phyloP scores from a whole-genome alignment of 768 basidiomycete genomes.

The Xerocomus spinulosus region DNA sequence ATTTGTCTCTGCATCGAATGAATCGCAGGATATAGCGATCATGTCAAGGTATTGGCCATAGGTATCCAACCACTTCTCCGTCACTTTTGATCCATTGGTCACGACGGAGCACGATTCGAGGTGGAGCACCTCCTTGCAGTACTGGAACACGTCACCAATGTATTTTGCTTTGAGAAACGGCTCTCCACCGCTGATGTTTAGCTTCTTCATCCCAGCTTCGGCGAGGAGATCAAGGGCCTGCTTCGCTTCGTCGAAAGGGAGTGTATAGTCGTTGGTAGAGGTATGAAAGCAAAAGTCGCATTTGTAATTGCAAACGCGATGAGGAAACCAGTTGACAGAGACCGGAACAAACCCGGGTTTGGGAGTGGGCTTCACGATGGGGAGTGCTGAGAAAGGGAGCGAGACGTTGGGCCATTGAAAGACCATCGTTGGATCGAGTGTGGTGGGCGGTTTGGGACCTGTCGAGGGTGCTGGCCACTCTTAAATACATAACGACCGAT shows the following conservation, averaged over 20 bases:
- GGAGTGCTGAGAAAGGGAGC: conserved; percentile 11
- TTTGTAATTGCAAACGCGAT: conserved; percentile 32
- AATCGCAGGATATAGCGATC: conserved; percentile 41
- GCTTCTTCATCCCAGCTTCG: conserved; percentile 33
- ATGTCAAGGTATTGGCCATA: conserved; percentile 38
- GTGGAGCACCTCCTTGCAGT: conserved; percentile 34
- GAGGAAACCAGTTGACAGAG: conserved; percentile 29
- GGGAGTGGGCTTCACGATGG: neutral
- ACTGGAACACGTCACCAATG: conserved; percentile 37
- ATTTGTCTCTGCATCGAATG: conserved; percentile 36
- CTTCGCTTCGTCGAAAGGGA: conserved; percentile 35
- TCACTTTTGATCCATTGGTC: conserved; percentile 39
- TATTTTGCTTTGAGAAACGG: conserved; percentile 36
- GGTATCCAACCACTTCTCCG: conserved; percentile 37
- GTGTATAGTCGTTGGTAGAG: conserved; percentile 30
- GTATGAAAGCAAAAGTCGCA: conserved; percentile 43
- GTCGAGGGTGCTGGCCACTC: neutral
- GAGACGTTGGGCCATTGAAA: conserved; percentile 14
- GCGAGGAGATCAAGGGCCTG: conserved; percentile 29
- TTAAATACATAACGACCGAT: too few relatives aligned
- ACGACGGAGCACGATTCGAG: conserved; percentile 35
- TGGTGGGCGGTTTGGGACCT: neutral
- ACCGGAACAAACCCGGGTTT: conserved; percentile 15
- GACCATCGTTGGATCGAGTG: neutral
- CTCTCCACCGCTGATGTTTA: conserved; percentile 37